A percentile compares a stretch with the other conserved stretches of the same genome.
These are phyloP conservation scores for Saururus chinensis DNA, from an alignment of 164 flowering plant species.

Conservation along the genomic window DNA sequence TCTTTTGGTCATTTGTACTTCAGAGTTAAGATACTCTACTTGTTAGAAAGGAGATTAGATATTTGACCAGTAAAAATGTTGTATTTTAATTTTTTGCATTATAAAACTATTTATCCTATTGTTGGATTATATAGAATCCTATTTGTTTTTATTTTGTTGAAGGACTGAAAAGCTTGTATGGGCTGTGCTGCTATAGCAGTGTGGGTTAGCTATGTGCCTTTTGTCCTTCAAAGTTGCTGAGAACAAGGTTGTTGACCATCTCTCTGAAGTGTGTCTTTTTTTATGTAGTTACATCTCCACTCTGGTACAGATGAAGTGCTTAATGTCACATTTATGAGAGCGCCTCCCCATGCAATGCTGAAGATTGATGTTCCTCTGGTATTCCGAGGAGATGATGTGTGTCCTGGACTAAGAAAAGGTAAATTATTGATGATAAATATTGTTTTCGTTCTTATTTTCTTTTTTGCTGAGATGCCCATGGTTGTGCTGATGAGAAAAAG, in stretches of 20 bases:
- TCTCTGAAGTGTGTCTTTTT: neutral
- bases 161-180: neutral
- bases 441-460: neutral
- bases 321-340: slow-evolving; percentile 73
- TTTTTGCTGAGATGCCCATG: neutral
- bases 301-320: slow-evolving; percentile 8
- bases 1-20: no score
- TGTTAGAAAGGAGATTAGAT: no score
- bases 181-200: neutral
- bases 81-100: no score
- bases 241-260: neutral
- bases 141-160: no score
- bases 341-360: slow-evolving; percentile 73
- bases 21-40: no score
- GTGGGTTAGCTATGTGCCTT: neutral
- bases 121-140: no score
- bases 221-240: neutral
- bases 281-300: slow-evolving; percentile 48
- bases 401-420: slow-evolving; percentile 94
- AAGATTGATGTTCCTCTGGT: slow-evolving; percentile 88
- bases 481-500: neutral
- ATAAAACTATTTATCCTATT: no score
- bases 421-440: slow-evolving; percentile 1
- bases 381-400: slow-evolving; percentile 85
- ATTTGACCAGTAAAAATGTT: no score